phyloP scores from a whole-genome alignment of 1,284 basidiomycete genomes.

The Porodaedalea pini region DNA sequence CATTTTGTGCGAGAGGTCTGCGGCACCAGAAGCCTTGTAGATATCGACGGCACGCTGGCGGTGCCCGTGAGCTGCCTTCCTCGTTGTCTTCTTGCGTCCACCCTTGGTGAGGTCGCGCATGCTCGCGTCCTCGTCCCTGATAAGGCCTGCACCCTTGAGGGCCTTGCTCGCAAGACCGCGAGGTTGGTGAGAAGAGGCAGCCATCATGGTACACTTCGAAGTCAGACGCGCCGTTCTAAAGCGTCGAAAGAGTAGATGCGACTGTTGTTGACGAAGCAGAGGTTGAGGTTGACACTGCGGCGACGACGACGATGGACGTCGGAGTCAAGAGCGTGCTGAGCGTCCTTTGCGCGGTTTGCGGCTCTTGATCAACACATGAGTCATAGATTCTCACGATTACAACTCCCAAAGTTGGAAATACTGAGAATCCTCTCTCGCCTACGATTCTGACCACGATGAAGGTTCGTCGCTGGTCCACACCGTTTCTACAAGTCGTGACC shows the following conservation, averaged over 20 bases:
- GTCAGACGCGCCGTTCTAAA: not conserved
- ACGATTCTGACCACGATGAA: not conserved
- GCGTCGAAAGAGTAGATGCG: not conserved
- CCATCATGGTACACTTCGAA: slow-evolving; percentile 9
- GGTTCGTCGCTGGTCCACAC: slow-evolving; percentile 12
- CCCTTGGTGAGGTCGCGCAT: slow-evolving; percentile 71
- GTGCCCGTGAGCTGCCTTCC: slow-evolving; percentile 53
- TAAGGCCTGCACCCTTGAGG: slow-evolving; percentile 62
- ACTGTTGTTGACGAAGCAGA: not conserved
- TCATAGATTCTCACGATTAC: slow-evolving; percentile 2
- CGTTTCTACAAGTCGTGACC: not conserved
- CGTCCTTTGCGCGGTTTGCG: slow-evolving; percentile 10
- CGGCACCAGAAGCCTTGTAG: slow-evolving; percentile 45
- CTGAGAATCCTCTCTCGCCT: not conserved
- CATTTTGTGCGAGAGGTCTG: slow-evolving; percentile 47
- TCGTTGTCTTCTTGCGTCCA: slow-evolving; percentile 50
- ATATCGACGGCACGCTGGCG: slow-evolving; percentile 55
- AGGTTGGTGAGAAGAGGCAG: slow-evolving; percentile 35
- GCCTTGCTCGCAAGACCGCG: slow-evolving; percentile 56
- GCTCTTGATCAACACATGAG: not conserved
- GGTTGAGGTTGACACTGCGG: not conserved
- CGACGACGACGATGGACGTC: slow-evolving; percentile 9
- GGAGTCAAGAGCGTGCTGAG: not conserved
- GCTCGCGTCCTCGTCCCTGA: slow-evolving; percentile 55
- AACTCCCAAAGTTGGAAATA: not conserved